phyloP scores from a whole-genome alignment of 2,329 filamentous ascomycete species.

The Venturia asperata region DNA sequence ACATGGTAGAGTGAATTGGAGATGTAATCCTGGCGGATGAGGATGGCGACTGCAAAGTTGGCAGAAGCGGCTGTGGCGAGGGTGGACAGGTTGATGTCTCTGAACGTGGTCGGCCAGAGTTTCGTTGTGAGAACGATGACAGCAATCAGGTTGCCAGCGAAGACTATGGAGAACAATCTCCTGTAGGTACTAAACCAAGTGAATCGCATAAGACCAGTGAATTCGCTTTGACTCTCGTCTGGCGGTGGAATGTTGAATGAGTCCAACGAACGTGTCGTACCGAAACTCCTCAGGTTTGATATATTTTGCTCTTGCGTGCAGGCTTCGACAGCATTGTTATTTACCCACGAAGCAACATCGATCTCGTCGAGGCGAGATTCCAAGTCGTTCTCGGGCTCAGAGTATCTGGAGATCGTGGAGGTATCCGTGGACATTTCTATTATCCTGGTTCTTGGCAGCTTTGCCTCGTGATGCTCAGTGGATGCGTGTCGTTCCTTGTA shows the following conservation, averaged over 20 bases:
- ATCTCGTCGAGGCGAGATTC: not conserved
- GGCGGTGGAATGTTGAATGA: conserved; percentile 12
- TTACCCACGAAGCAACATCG: not conserved
- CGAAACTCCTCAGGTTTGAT: not conserved
- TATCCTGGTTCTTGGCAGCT: not conserved
- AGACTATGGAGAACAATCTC: conserved; percentile 26
- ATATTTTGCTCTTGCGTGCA: not conserved
- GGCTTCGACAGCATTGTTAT: not conserved
- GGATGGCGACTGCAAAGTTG: conserved; percentile 30
- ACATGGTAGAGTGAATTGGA: conserved; percentile 35
- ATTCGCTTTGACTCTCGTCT: conserved; percentile 13
- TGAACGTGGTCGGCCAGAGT: conserved; percentile 15
- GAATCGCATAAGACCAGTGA: conserved; percentile 18
- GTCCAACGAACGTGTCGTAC: conserved; percentile 8
- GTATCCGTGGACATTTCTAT: not conserved
- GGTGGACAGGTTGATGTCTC: conserved; percentile 23
- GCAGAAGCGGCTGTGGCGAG: conserved; percentile 30
- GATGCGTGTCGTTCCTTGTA: conserved; percentile 1
- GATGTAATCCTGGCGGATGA: conserved; percentile 36
- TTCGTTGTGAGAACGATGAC: conserved; percentile 23
- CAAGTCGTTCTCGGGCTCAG: not conserved
- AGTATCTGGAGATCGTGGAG: not conserved
- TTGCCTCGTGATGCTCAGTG: not conserved
- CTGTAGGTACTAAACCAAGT: conserved; percentile 27
- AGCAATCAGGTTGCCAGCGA: conserved; percentile 26